A percentile compares a stretch with the other conserved stretches of the same genome.
Conservation (phyloP, 176 grass and related monocot genomes). For the Bonia amplexicaulis region DNA sequence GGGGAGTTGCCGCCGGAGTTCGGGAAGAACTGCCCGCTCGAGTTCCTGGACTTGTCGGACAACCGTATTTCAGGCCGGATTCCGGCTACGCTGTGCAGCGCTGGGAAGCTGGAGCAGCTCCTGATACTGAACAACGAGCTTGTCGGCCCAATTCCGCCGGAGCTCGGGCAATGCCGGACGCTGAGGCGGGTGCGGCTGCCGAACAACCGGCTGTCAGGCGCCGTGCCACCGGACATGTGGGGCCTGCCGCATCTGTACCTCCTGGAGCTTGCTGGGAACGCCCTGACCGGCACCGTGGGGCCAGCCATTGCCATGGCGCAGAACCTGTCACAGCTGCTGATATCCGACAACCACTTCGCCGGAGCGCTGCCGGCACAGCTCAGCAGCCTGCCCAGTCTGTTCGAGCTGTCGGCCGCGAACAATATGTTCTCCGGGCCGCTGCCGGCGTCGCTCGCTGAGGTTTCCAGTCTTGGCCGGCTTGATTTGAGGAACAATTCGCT, state of each 20-base stretch:
- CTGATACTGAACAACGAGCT: slow-evolving; percentile 68
- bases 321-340: slow-evolving; percentile 69
- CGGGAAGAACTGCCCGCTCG: slow-evolving; percentile 48
- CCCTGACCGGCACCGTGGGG: slow-evolving; percentile 48
- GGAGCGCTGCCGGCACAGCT: slow-evolving; percentile 58
- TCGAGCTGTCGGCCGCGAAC: slow-evolving; percentile 64
- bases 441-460: slow-evolving; percentile 32
- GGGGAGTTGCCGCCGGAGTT: slow-evolving; percentile 56
- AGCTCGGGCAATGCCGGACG: slow-evolving; percentile 56
- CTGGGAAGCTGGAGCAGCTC: slow-evolving; percentile 47
- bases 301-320: slow-evolving; percentile 34
- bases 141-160: slow-evolving; percentile 40
- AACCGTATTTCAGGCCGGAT: slow-evolving; percentile 61
- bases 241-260: slow-evolving; percentile 58
- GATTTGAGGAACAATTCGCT: slow-evolving; percentile 66
- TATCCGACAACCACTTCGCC: slow-evolving; percentile 67
- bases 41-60: slow-evolving; percentile 57
- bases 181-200: slow-evolving; percentile 53
- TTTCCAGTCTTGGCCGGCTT: slow-evolving; percentile 44
- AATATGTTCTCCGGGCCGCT: slow-evolving; percentile 47
- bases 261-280: slow-evolving; percentile 63
- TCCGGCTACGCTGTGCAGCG: slow-evolving; percentile 47
- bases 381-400: slow-evolving; percentile 37
- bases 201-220: slow-evolving; percentile 60
- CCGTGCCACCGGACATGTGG: slow-evolving; percentile 55